Base-by-base conservation (phyloP, 495 filamentous ascomycete species). In the Penicillium ochrochloron region DNA sequence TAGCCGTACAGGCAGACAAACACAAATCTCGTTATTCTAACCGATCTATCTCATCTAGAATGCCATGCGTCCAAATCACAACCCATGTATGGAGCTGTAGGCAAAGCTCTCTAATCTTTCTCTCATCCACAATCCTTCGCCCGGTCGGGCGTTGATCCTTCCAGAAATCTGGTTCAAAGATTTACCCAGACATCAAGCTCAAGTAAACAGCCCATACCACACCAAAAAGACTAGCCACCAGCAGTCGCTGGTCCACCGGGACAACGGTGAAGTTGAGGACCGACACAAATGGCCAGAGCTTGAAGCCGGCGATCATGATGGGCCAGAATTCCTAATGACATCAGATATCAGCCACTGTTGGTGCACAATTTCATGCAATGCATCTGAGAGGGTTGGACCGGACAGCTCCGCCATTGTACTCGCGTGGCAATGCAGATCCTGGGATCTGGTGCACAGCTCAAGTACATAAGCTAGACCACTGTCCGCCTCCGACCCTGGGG, bases 181-280 rank as follows among this genome's bases (percentile, higher is more conserved):
- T 33, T 66, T 57, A 76, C 17, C 69, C 69, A 42, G 85, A 76
- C 50, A 86, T 66, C 69, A 93, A 74, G 65, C 92, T 93, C 75
- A 96, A 80, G 75, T 92, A 96, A 44, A 94, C 76, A 3, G 88
- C 90, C 93, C 93, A 97, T 19, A 78, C 84, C 57, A 97, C 64
- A 3, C 93, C 92, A 10, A 92, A 90, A 57, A 92, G 63, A 69
- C 86, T 86, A 0, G 88, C 90, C 60, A 92, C 83, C 27, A 96
- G 73, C 61, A 89, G 83, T 69, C 93, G 78, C 61, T 83, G 82
- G 66, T 92, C 83, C 19, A 91, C 85, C 8, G 87, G 91, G 11
- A 97, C 80, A 42, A 94, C 80, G 0, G 86, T 84, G 73, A 90
- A 96, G 68, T 91, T 90, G 21, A 93, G 68, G 19, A 94, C 23